Evolutionary conservation across 495 filamentous ascomycete genomes (phyloP).

Genomic region (Podospora pseudoanserina): DNA sequence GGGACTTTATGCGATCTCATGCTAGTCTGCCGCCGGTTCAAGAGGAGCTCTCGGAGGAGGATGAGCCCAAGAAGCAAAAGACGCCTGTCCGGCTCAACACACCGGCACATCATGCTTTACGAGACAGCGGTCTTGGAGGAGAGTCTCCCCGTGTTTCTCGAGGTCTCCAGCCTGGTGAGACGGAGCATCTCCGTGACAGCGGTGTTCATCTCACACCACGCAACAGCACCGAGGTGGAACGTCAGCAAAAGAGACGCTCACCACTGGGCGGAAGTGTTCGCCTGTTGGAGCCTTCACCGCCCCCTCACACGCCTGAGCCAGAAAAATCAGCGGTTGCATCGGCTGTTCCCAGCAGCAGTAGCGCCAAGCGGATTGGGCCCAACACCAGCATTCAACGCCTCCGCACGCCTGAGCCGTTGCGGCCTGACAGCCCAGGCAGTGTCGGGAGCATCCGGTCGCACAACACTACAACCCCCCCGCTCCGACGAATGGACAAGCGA

Average conservation of each 20-base stretch:
- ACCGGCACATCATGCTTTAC: background rate
- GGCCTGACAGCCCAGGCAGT: constrained; percentile 57
- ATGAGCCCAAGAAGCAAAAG: constrained; percentile 26
- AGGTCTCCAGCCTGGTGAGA: constrained; percentile 24
- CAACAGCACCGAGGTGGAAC: constrained; percentile 18
- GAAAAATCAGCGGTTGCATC: constrained; percentile 22
- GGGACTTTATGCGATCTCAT: constrained; percentile 38
- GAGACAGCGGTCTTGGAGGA: constrained; percentile 48
- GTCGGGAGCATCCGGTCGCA: constrained; percentile 39
- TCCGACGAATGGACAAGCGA: constrained; percentile 69
- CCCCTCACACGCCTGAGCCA: constrained; percentile 33
- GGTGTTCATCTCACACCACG: constrained; percentile 44
- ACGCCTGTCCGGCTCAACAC: background rate
- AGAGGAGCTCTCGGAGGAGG: constrained; percentile 39
- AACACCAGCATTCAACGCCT: constrained; percentile 52
- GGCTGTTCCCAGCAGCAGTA: constrained; percentile 13
- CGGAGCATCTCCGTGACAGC: constrained; percentile 47
- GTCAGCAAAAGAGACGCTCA: constrained; percentile 14
- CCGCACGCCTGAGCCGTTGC: constrained; percentile 56
- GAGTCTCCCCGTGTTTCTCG: constrained; percentile 42
- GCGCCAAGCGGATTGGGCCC: constrained; percentile 39
- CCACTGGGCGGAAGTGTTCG: constrained; percentile 21
- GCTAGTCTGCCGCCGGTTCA: constrained; percentile 41
- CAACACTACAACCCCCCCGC: constrained; percentile 54
- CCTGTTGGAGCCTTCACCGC: constrained; percentile 31